These are phyloP conservation scores for Reticulascus tulasneorum DNA, from an alignment of 2,329 filamentous ascomycete species.

Conservation along the genomic window DNA sequence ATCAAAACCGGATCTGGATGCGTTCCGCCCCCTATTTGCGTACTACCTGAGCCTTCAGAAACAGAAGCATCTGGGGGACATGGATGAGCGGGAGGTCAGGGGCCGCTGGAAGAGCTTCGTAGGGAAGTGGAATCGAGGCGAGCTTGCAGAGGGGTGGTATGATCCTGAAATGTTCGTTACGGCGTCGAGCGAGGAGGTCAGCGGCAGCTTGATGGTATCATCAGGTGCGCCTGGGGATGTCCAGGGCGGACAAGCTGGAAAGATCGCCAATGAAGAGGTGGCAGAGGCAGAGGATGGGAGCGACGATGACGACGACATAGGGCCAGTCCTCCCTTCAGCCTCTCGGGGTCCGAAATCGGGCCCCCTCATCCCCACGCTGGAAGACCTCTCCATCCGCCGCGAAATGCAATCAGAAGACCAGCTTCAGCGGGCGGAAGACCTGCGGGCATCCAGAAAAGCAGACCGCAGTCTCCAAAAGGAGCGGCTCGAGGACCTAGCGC, in stretches of 20 bases:
- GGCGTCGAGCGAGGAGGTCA: slow-evolving; percentile 22
- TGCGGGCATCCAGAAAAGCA: slow-evolving; percentile 57
- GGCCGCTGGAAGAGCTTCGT: slow-evolving; percentile 94
- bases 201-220: neutral
- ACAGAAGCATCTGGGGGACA: slow-evolving; percentile 60
- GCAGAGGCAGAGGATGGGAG: slow-evolving; percentile 32
- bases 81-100: slow-evolving; percentile 71
- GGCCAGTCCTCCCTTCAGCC: slow-evolving; percentile 33
- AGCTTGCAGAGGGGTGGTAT: slow-evolving; percentile 90
- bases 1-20: slow-evolving; percentile 62
- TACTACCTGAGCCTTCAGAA: slow-evolving; percentile 90
- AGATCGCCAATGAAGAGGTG: slow-evolving; percentile 18
- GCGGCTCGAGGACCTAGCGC: slow-evolving; percentile 73
- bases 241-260: neutral
- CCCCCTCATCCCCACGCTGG: slow-evolving; percentile 63
- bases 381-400: slow-evolving; percentile 66
- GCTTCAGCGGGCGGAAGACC: slow-evolving; percentile 45
- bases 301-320: slow-evolving; percentile 61
- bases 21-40: slow-evolving; percentile 70
- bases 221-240: neutral
- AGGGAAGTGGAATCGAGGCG: slow-evolving; percentile 84
- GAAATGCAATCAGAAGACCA: slow-evolving; percentile 49
- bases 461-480: slow-evolving; percentile 67
- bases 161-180: slow-evolving; percentile 65
- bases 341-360: slow-evolving; percentile 31